phyloP scores from a whole-genome alignment of 2,329 filamentous ascomycete species.

The Thyridium curvatum region DNA sequence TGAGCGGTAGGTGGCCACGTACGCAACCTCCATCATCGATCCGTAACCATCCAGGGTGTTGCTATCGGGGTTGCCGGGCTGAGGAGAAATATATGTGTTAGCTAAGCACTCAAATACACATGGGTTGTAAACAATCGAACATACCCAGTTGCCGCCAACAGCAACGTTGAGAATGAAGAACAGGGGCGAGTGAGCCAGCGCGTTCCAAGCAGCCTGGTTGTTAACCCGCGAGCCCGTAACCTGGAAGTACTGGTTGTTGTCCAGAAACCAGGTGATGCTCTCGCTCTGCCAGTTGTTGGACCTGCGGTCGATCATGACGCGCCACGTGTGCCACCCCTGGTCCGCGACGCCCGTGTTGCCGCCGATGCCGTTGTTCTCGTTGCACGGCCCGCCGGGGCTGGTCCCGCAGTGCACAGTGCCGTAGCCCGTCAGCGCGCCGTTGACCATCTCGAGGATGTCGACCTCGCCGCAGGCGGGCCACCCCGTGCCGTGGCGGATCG shows the following conservation, averaged over 20 bases:
- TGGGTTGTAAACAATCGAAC: background rate
- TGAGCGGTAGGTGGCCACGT: slow-evolving; percentile 16
- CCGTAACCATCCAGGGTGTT: slow-evolving; percentile 13
- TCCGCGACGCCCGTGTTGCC: slow-evolving; percentile 29
- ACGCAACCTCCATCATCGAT: slow-evolving; percentile 19
- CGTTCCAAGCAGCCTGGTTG: slow-evolving; percentile 29
- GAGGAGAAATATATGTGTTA: background rate
- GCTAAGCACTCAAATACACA: background rate
- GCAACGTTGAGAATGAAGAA: slow-evolving; percentile 12
- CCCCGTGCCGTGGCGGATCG: slow-evolving; percentile 34
- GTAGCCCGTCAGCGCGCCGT: slow-evolving; percentile 36
- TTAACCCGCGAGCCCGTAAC: slow-evolving; percentile 26
- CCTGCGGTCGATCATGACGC: slow-evolving; percentile 37
- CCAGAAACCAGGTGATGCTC: slow-evolving; percentile 39
- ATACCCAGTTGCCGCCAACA: slow-evolving; percentile 15
- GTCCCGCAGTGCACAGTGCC: slow-evolving; percentile 42
- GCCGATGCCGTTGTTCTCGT: slow-evolving; percentile 37
- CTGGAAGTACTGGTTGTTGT: slow-evolving; percentile 35
- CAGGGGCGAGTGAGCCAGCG: slow-evolving; percentile 13
- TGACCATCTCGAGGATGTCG: slow-evolving; percentile 43
- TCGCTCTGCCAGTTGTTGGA: slow-evolving; percentile 34
- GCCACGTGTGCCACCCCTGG: slow-evolving; percentile 41
- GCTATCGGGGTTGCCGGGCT: slow-evolving; percentile 34
- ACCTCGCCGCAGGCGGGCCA: slow-evolving; percentile 47
- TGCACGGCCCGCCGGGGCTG: slow-evolving; percentile 36